These are phyloP conservation scores for Eimeria sp. DNA, from an alignment of 169 alveolate species.

Conservation along the genomic window DNA sequence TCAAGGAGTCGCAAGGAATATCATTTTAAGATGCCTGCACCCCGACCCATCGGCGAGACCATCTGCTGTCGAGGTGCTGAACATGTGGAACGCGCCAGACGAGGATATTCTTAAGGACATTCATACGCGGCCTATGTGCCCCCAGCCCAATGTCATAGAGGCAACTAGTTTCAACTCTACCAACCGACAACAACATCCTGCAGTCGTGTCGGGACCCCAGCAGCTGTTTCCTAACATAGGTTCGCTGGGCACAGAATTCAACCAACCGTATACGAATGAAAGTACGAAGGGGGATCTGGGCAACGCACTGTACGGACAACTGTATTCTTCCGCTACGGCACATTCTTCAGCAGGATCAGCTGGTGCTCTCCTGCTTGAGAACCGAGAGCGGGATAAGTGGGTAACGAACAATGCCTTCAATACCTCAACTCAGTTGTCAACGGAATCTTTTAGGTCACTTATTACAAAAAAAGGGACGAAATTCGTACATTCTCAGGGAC, in stretches of 20 bases:
- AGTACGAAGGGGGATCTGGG: neutral
- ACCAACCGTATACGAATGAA: neutral
- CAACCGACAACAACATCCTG: neutral
- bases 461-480: constrained; percentile 1
- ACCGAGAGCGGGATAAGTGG: neutral
- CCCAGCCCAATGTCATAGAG: neutral
- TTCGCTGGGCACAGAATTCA: neutral
- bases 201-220: neutral
- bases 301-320: neutral
- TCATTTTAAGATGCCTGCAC: constrained; percentile 88
- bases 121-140: neutral
- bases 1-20: constrained; percentile 88
- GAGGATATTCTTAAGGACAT: constrained; percentile 84
- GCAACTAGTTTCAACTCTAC: neutral
- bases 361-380: constrained; percentile 7
- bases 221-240: neutral
- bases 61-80: constrained; percentile 89
- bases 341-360: neutral
- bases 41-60: constrained; percentile 90
- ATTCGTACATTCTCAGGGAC: constrained; percentile 12
- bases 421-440: neutral
- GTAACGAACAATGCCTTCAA: neutral
- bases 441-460: neutral
- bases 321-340: neutral
- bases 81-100: constrained; percentile 87